These are phyloP conservation scores for Pythium grandisporangium DNA, from an alignment of 352 stramenopile genomes.

Conservation along the genomic window DNA sequence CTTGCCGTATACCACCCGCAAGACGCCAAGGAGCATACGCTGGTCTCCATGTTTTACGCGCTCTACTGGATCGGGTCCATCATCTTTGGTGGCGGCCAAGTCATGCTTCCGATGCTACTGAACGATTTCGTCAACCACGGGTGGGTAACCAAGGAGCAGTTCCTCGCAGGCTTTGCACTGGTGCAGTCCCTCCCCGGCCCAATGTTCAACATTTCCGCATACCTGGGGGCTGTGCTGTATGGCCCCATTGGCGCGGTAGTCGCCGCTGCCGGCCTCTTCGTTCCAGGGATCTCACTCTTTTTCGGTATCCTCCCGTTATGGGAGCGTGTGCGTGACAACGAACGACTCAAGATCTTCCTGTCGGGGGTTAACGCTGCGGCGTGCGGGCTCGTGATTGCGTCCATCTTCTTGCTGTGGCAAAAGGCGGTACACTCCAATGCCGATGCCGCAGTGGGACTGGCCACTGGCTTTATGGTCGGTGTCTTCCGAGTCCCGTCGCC, in stretches of 20 bases:
- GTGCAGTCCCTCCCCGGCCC: slow-evolving; percentile 90
- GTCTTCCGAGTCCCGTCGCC: slow-evolving; percentile 69
- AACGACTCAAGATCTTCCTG: slow-evolving; percentile 80
- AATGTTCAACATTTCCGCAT: slow-evolving; percentile 94
- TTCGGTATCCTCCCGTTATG: slow-evolving; percentile 91
- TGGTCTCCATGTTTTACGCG: slow-evolving; percentile 77
- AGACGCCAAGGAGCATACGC: slow-evolving; percentile 21
- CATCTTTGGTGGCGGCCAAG: slow-evolving; percentile 93
- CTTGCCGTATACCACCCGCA: slow-evolving; percentile 42
- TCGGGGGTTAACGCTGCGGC: slow-evolving; percentile 87
- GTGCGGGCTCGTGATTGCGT: slow-evolving; percentile 86
- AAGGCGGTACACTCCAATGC: slow-evolving; percentile 74
- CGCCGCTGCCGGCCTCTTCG: slow-evolving; percentile 86
- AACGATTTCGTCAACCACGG: slow-evolving; percentile 72
- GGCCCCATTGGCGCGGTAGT: slow-evolving; percentile 85
- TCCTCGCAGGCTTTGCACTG: slow-evolving; percentile 90
- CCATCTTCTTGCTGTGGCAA: slow-evolving; percentile 86
- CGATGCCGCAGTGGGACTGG: slow-evolving; percentile 77
- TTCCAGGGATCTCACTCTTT: slow-evolving; percentile 86
- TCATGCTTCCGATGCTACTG: slow-evolving; percentile 89
- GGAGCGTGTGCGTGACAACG: slow-evolving; percentile 81
- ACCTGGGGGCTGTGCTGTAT: slow-evolving; percentile 83
- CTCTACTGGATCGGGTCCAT: slow-evolving; percentile 94
- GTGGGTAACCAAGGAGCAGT: slow-evolving; percentile 90
- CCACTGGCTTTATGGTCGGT: slow-evolving; percentile 70